Conservation (phyloP, 192 early-diverging fungal species). For the Backusella circina region DNA sequence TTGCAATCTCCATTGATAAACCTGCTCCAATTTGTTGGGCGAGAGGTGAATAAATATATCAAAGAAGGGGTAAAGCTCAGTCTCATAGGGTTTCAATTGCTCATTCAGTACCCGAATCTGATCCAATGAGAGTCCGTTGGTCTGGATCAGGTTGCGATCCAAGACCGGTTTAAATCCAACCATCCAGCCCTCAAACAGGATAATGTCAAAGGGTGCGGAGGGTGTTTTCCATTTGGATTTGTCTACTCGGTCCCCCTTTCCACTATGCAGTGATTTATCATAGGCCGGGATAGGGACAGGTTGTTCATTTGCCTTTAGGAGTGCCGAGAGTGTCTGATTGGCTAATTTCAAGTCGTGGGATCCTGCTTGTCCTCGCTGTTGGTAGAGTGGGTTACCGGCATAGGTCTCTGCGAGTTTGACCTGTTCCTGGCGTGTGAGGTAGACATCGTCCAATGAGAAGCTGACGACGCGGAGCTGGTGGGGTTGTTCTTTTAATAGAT, state of each 20-base stretch:
- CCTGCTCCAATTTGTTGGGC: slow-evolving; percentile 53
- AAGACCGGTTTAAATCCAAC: slow-evolving; percentile 76
- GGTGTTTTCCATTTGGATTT: slow-evolving; percentile 53
- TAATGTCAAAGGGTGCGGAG: slow-evolving; percentile 61
- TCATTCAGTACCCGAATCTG: slow-evolving; percentile 46
- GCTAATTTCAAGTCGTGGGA: slow-evolving; percentile 83
- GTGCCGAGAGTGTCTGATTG: slow-evolving; percentile 39
- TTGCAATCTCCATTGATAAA: slow-evolving; percentile 85
- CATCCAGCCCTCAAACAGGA: slow-evolving; percentile 94
- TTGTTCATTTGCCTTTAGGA: slow-evolving; percentile 32
- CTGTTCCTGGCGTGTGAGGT: slow-evolving; percentile 72
- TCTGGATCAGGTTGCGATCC: slow-evolving; percentile 16
- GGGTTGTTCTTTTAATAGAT: slow-evolving; percentile 29
- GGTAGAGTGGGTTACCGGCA: slow-evolving; percentile 66
- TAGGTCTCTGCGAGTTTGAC: slow-evolving; percentile 34
- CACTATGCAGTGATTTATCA: slow-evolving; percentile 74
- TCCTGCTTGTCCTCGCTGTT: slow-evolving; percentile 84
- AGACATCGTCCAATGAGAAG: slow-evolving; percentile 87
- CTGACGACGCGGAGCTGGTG: slow-evolving; percentile 52
- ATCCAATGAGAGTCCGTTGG: slow-evolving; percentile 32
- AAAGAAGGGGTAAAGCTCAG: slow-evolving; percentile 58
- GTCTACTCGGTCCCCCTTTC: slow-evolving; percentile 75
- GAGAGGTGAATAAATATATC: slow-evolving; percentile 76
- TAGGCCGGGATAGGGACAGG: slow-evolving; percentile 66
- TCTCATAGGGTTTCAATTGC: slow-evolving; percentile 52